Evolutionary conservation across 768 basidiomycete genomes (phyloP).

Genomic region (Lyophyllum decastes): DNA sequence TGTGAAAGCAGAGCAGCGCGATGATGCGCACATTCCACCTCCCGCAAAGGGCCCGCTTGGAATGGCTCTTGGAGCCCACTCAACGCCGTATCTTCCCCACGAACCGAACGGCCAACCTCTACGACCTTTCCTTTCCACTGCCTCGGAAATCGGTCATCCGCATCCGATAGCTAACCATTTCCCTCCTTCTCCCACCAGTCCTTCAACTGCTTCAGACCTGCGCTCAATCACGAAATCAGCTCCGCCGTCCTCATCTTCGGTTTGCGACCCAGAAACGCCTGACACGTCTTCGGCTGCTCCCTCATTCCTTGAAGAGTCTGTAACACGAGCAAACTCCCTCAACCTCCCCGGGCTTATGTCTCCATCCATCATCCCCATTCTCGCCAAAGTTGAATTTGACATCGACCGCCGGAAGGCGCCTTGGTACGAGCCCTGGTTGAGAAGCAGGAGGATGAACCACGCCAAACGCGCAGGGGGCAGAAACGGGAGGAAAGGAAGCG

Average conservation of each 20-base stretch:
- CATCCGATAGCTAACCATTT: constrained; percentile 35
- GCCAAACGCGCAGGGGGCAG: constrained; percentile 57
- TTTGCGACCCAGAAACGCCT: constrained; percentile 51
- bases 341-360: constrained; percentile 69
- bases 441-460: constrained; percentile 61
- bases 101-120: constrained; percentile 31
- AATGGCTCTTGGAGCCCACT: constrained; percentile 40
- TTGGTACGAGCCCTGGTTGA: constrained; percentile 88
- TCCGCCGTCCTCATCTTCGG: constrained; percentile 45
- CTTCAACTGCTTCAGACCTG: constrained; percentile 53
- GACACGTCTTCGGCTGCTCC: constrained; percentile 45
- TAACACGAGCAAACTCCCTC: constrained; percentile 46
- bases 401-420: constrained; percentile 77
- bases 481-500: constrained; percentile 24
- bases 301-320: constrained; percentile 32
- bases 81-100: constrained; percentile 42
- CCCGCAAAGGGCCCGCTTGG: constrained; percentile 37
- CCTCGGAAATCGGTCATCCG: constrained; percentile 34
- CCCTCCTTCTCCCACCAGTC: constrained; percentile 53
- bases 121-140: constrained; percentile 50
- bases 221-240: constrained; percentile 50
- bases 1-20: constrained; percentile 56
- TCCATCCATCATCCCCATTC: constrained; percentile 71
- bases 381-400: constrained; percentile 96
- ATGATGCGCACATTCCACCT: constrained; percentile 39